Percentiles rank a stretch among this genome's conserved stretches.
Conservation (phyloP, 2,329 filamentous ascomycete genomes). For the Trichoderma hamatum region DNA sequence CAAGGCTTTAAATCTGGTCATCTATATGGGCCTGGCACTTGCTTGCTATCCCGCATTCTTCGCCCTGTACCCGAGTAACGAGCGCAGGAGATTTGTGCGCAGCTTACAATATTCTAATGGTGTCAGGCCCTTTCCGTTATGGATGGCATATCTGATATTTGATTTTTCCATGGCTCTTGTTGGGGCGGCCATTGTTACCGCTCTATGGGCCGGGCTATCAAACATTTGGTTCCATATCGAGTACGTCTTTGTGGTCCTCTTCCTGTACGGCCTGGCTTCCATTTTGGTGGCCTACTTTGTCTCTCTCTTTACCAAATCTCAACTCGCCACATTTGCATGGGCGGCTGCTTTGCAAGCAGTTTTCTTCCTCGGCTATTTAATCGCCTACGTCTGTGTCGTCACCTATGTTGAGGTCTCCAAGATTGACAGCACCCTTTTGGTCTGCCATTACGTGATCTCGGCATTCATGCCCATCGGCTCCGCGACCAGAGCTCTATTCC, state of each 20-base stretch:
- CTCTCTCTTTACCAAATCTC: conserved; percentile 76
- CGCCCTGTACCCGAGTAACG: conserved; percentile 83
- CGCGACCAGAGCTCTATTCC: conserved; percentile 71
- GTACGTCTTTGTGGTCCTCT: conserved; percentile 80
- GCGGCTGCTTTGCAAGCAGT: conserved; percentile 76
- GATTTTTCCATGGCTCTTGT: conserved; percentile 74
- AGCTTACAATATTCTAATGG: conserved; percentile 91
- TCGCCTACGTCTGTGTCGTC: conserved; percentile 71
- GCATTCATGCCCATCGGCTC: conserved; percentile 77
- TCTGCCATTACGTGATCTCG: conserved; percentile 76
- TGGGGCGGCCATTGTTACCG: conserved; percentile 66
- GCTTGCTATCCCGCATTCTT: conserved; percentile 84
- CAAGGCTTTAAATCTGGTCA: conserved; percentile 74
- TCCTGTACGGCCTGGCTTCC: conserved; percentile 78
- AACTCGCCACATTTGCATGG: conserved; percentile 83
- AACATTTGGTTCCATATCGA: conserved; percentile 75
- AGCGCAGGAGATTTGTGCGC: conserved; percentile 76
- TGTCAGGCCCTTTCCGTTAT: conserved; percentile 78
- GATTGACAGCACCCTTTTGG: conserved; percentile 67
- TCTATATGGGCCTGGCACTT: conserved; percentile 81
- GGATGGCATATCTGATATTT: conserved; percentile 80
- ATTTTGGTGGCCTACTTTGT: conserved; percentile 78
- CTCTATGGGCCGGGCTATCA: conserved; percentile 68
- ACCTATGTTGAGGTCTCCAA: conserved; percentile 72
- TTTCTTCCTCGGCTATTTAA: conserved; percentile 70